Percentiles rank a stretch among this genome's conserved stretches.
Evolutionary conservation across 805 yeast genomes (phyloP).

Genomic region (Candida pini): DNA sequence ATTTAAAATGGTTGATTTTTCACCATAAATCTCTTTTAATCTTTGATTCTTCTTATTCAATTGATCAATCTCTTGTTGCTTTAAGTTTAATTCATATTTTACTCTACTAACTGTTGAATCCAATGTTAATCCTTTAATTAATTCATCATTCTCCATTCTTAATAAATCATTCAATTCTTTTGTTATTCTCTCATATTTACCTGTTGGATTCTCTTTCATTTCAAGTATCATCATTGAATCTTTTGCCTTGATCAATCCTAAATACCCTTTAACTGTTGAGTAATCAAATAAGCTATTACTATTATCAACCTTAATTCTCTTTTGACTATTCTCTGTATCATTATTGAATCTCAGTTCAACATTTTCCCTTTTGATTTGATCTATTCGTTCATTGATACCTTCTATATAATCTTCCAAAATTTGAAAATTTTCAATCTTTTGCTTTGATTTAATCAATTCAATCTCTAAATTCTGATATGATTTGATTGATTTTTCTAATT

Average conservation of each 20-base stretch:
- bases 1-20: slow-evolving; percentile 66
- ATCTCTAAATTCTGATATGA: slow-evolving; percentile 43
- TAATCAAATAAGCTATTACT: too few relatives aligned
- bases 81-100: too few relatives aligned
- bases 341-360: too few relatives aligned
- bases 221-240: slow-evolving; percentile 46
- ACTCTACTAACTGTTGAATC: too few relatives aligned
- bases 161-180: slow-evolving; percentile 45
- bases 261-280: not conserved
- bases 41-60: slow-evolving; percentile 48
- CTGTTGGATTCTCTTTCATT: slow-evolving; percentile 59
- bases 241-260: slow-evolving; percentile 32
- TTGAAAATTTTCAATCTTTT: slow-evolving; percentile 41
- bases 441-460: slow-evolving; percentile 43
- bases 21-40: slow-evolving; percentile 50
- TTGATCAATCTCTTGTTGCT: too few relatives aligned
- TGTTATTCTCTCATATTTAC: slow-evolving; percentile 56
- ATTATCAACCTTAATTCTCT: too few relatives aligned
- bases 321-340: too few relatives aligned
- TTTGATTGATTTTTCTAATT: slow-evolving; percentile 37
- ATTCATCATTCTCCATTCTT: slow-evolving; percentile 48
- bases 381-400: slow-evolving; percentile 14
- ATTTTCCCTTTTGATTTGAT: slow-evolving; percentile 5
- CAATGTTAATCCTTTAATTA: slow-evolving; percentile 42
- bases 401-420: slow-evolving; percentile 38